Conservation (phyloP, 768 basidiomycete species). For the Sistotremastrum suecicum region DNA sequence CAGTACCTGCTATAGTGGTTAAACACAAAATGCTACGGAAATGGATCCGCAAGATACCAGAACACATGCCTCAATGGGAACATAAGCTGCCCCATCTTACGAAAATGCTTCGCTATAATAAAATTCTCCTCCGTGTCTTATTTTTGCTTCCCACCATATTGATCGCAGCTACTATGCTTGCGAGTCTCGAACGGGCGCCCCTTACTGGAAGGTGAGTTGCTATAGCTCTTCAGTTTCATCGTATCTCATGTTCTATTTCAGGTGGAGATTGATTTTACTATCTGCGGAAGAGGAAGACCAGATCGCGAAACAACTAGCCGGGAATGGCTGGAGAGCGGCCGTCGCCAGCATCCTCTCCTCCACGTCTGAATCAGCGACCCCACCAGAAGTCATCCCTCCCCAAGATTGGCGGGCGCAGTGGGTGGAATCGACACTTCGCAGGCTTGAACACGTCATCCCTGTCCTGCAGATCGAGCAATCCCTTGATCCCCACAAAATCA, state of each 20-base stretch:
- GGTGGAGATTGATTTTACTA: slow-evolving; percentile 78
- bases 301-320: slow-evolving; percentile 70
- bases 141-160: slow-evolving; percentile 45
- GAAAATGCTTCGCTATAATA: slow-evolving; percentile 14
- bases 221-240: background rate
- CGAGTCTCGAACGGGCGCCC: slow-evolving; percentile 64
- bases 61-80: slow-evolving; percentile 2
- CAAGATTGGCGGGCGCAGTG: slow-evolving; percentile 85
- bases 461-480: slow-evolving; percentile 45
- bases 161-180: slow-evolving; percentile 56
- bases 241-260: slow-evolving; percentile 13
- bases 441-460: slow-evolving; percentile 64
- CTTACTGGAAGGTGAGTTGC: slow-evolving; percentile 65
- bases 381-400: slow-evolving; percentile 48
- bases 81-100: background rate
- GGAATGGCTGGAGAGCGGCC: slow-evolving; percentile 75
- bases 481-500: slow-evolving; percentile 41
- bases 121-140: slow-evolving; percentile 36
- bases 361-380: slow-evolving; percentile 28
- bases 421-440: slow-evolving; percentile 68
- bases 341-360: slow-evolving; percentile 62
- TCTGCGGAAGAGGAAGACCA: slow-evolving; percentile 90
- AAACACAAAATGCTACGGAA: slow-evolving; percentile 33
- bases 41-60: slow-evolving; percentile 25
- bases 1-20: slow-evolving; percentile 32